A percentile compares a stretch with the other conserved stretches of the same genome.
Conservation (phyloP, 1,284 basidiomycete genomes). For the Tilletia horrida region DNA sequence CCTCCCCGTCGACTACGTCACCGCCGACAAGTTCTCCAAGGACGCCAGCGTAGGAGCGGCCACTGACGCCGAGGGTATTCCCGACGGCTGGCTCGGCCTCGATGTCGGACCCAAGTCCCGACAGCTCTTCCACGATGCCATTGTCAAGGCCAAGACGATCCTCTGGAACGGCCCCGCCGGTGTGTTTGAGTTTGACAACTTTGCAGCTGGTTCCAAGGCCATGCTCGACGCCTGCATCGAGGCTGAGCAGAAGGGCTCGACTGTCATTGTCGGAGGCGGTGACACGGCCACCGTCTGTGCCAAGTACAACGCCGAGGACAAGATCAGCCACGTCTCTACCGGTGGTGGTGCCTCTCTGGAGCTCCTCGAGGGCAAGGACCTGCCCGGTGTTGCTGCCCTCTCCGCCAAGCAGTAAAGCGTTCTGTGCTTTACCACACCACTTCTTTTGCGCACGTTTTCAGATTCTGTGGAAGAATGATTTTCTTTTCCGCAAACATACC, state of each 20-base stretch:
- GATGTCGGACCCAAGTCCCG: constrained; percentile 67
- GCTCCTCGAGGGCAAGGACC: constrained; percentile 87
- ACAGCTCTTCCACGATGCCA: constrained; percentile 74
- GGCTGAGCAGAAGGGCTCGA: constrained; percentile 79
- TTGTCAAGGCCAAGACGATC: constrained; percentile 88
- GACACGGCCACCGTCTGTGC: constrained; percentile 54
- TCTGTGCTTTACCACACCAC: background rate
- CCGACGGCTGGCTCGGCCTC: constrained; percentile 90
- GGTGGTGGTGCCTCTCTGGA: constrained; percentile 84
- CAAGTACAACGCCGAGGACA: constrained; percentile 71
- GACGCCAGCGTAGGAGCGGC: constrained; percentile 75
- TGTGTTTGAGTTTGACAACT: constrained; percentile 93
- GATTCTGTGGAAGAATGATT: too few species aligned
- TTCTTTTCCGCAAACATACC: too few species aligned
- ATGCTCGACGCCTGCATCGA: constrained; percentile 84
- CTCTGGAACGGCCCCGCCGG: constrained; percentile 94
- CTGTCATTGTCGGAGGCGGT: constrained; percentile 73
- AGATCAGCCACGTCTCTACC: constrained; percentile 92
- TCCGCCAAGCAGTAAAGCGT: constrained; percentile 31
- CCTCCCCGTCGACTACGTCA: constrained; percentile 92
- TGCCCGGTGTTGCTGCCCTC: constrained; percentile 45
- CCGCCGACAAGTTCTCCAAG: constrained; percentile 91
- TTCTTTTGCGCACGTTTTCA: too few species aligned
- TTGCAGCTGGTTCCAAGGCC: constrained; percentile 78
- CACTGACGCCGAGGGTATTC: constrained; percentile 80